These are phyloP conservation scores for Fragilariopsis cylindrus DNA, from an alignment of 108 stramenopile species.

Conservation along the genomic window DNA sequence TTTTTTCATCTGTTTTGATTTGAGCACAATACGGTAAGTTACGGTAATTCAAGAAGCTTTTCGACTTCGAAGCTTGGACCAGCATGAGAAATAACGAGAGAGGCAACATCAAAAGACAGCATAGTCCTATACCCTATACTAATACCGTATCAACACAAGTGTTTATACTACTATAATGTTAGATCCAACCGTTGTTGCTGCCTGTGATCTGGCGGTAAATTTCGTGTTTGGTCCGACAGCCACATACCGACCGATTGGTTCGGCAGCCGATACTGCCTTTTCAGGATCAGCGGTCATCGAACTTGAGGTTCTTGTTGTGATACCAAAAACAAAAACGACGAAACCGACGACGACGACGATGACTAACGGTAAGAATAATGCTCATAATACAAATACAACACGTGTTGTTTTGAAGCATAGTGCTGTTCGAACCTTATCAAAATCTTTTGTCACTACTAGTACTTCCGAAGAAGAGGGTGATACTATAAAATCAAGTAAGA, in stretches of 20 bases:
- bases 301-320: neutral
- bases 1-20: no score
- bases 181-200: neutral
- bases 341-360: no score
- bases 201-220: neutral
- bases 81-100: no score
- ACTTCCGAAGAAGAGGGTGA: neutral
- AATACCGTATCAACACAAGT: no score
- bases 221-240: neutral
- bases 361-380: no score
- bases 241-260: neutral
- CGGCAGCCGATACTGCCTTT: neutral
- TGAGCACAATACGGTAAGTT: no score
- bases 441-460: neutral
- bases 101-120: no score
- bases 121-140: no score
- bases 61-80: no score
- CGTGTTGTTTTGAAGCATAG: neutral
- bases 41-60: no score
- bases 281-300: neutral
- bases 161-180: neutral
- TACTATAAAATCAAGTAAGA: neutral
- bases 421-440: neutral
- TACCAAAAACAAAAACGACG: neutral
- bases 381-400: no score